Evolutionary conservation across 2,329 filamentous ascomycete genomes (phyloP), one percentile per base, ranked within the genome.

Genomic region (Chaetomium globosum): DNA sequence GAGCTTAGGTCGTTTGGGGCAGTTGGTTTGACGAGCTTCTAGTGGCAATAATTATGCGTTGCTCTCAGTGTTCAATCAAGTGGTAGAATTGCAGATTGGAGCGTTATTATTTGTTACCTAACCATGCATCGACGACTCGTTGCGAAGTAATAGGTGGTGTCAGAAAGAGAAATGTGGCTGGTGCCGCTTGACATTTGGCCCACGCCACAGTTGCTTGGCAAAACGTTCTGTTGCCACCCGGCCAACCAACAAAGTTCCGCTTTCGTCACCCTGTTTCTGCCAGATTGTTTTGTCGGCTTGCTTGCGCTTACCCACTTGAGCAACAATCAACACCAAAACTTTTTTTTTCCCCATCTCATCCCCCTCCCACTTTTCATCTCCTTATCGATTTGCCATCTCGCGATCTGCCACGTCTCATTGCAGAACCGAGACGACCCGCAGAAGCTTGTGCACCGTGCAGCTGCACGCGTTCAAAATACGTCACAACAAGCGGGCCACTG

Each of bases 141-240:
- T 26, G 26, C 26, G 4, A 26, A 26, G 26, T 4, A 4, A 26
- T 26, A 26, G 4, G 26, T 26, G 26, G 4, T 10, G 12, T 12
- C 12, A 9, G 8, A 8, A 23, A 46, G 26, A 9, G 39, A 31
- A n/a, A 19, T 60, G 59, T 61, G 53, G 43, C 53, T 43, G 39
- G 39, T 23, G 2, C 19, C 23, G 30, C 23, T 33, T 33, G 48
- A 10, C 6, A 16, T 28, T n/a, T n/a, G 30, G 6, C 46, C 21
- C 63, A 36, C 43, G 52, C 48, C 57, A 61, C 61, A 43, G 55
- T 56, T 43, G 60, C 59, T 65, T 48, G 33, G 59, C 56, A 59
- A 62, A 52, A 58, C 39, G 4, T 16, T 19, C 43, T 61, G 71
- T 72, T 71, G 71, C 71, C 71, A 71, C 69, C 68, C 19, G 48